Conservation (phyloP, 2,329 filamentous ascomycete species). For the Phaeomoniella chlamydospora region DNA sequence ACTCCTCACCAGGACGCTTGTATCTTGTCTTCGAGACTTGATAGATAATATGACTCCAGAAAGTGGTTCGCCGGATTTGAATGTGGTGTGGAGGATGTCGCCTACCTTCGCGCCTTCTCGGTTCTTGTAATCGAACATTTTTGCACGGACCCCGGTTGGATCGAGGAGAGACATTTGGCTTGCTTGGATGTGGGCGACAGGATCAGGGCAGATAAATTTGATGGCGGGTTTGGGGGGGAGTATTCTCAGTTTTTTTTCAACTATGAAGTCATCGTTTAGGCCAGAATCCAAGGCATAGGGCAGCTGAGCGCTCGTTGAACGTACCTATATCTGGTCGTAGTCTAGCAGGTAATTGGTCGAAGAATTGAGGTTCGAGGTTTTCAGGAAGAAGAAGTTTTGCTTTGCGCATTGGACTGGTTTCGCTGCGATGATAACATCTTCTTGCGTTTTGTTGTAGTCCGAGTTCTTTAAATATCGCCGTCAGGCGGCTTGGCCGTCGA, state of each 20-base stretch:
- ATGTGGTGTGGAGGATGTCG: constrained; percentile 82
- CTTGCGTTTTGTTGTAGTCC: constrained; percentile 25
- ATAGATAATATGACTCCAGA: constrained; percentile 80
- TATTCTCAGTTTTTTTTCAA: no score
- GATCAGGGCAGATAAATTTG: constrained; percentile 34
- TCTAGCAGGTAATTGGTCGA: constrained; percentile 24
- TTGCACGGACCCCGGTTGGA: constrained; percentile 66
- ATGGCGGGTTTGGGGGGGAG: constrained; percentile 33
- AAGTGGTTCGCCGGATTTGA: constrained; percentile 76
- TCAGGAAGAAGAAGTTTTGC: constrained; percentile 20
- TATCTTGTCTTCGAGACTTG: constrained; percentile 76
- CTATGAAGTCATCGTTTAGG: neutral
- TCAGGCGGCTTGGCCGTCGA: constrained; percentile 44
- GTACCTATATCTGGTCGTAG: constrained; percentile 23
- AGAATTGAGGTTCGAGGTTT: constrained; percentile 25
- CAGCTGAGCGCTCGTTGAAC: no score
- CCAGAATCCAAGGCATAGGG: neutral
- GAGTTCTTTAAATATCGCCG: constrained; percentile 45
- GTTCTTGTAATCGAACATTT: constrained; percentile 63
- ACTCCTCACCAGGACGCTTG: constrained; percentile 71
- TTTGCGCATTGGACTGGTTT: neutral
- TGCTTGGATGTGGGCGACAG: constrained; percentile 51
- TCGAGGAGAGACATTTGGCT: constrained; percentile 64
- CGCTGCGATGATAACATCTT: neutral
- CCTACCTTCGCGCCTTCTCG: constrained; percentile 68